A percentile compares a stretch with the other conserved stretches of the same genome.
Conservation (phyloP, 2,329 filamentous ascomycete genomes). For the Claviceps arundinis region DNA sequence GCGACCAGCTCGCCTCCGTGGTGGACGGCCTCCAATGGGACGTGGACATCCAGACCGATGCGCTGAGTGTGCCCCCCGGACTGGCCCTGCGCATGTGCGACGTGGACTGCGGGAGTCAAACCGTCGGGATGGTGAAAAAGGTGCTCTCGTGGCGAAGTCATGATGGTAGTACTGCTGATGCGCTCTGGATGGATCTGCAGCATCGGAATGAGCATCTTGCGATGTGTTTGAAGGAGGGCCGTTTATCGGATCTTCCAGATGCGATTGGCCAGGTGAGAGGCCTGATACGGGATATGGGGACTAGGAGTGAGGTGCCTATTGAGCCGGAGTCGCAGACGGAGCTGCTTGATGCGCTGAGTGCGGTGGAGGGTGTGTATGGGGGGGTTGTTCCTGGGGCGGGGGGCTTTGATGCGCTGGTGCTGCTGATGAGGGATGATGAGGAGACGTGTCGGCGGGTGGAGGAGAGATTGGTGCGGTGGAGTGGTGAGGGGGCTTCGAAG, state of each 20-base stretch:
- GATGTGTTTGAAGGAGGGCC: conserved; percentile 41
- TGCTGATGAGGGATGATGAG: conserved; percentile 63
- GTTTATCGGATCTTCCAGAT: conserved; percentile 27
- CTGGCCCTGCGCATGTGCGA: conserved; percentile 84
- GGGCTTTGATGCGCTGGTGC: conserved; percentile 77
- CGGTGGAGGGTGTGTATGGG: conserved; percentile 67
- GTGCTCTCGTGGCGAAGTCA: conserved; percentile 69
- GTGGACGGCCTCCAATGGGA: conserved; percentile 68
- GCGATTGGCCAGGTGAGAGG: conserved; percentile 40
- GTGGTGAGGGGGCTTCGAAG: conserved; percentile 39
- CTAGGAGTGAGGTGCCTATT: conserved; percentile 64
- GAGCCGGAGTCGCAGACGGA: conserved; percentile 78
- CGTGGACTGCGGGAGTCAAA: conserved; percentile 86
- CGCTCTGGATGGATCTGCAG: conserved; percentile 67
- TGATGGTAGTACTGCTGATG: conserved; percentile 48
- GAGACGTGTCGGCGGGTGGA: conserved; percentile 48
- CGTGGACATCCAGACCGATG: conserved; percentile 56
- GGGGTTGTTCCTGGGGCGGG: conserved; percentile 91
- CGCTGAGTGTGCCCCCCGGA: conserved; percentile 57
- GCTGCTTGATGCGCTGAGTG: conserved; percentile 63
- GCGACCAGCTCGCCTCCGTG: conserved; percentile 45
- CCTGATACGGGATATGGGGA: conserved; percentile 66
- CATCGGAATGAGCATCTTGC: conserved; percentile 59
- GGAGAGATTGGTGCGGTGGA: conserved; percentile 54
- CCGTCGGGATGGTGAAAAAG: conserved; percentile 89